These are phyloP conservation scores for Hippophae tibetana DNA, from an alignment of 306 rosid species.

Conservation along the genomic window DNA sequence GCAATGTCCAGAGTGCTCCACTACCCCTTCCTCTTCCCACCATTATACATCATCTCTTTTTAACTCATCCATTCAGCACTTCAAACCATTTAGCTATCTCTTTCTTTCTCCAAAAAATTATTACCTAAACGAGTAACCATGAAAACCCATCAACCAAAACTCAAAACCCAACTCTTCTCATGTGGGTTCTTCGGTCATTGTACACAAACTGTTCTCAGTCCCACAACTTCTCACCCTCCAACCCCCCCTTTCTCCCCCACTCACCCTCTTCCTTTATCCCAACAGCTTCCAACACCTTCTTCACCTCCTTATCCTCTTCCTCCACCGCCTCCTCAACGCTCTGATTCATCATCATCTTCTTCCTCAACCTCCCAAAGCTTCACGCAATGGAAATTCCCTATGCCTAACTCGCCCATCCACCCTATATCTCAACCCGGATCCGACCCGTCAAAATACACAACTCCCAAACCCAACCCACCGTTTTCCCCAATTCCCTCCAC, in stretches of 20 bases:
- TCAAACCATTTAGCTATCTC: not conserved
- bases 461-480: constrained; percentile 8
- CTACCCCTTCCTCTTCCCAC: too few relatives aligned
- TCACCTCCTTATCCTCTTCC: constrained; percentile 10
- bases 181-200: constrained; percentile 91
- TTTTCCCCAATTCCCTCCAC: constrained; percentile 22
- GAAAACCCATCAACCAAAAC: constrained; percentile 78
- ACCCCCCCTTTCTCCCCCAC: constrained; percentile 31
- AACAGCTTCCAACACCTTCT: constrained; percentile 11
- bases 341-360: constrained; percentile 67
- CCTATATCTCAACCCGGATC: constrained; percentile 9
- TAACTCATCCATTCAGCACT: not conserved
- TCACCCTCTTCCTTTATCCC: constrained; percentile 17
- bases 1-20: too few relatives aligned
- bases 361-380: constrained; percentile 87
- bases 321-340: constrained; percentile 24
- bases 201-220: constrained; percentile 71
- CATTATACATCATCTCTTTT: not conserved
- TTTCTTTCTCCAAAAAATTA: not conserved
- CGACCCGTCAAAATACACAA: constrained; percentile 14
- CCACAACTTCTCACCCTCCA: constrained; percentile 52
- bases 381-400: constrained; percentile 86
- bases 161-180: constrained; percentile 84
- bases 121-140: constrained; percentile 17
- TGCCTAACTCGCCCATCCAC: constrained; percentile 32